Percentiles rank a stretch among this genome's conserved stretches.
Evolutionary conservation across 1,139 yeast genomes (phyloP).

Genomic region (Keqinozyma sinolaborantium): DNA sequence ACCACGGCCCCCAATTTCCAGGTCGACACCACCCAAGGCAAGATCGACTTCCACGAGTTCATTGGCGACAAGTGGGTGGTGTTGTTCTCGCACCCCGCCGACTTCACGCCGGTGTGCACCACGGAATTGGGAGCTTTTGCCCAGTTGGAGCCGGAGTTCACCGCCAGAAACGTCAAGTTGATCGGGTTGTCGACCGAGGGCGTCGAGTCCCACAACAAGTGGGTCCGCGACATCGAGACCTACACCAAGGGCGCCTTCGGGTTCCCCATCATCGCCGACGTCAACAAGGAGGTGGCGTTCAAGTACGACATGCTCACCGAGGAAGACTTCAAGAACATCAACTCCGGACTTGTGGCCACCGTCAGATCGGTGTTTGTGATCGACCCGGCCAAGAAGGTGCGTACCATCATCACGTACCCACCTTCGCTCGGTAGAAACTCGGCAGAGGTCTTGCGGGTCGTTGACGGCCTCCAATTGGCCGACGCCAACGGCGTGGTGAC

Average conservation of each 20-base stretch:
- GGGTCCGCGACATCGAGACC: conserved; percentile 84
- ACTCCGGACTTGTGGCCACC: conserved; percentile 60
- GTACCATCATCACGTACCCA: conserved; percentile 75
- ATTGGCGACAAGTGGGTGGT: conserved; percentile 76
- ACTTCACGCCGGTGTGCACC: conserved; percentile 87
- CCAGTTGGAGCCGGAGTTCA: conserved; percentile 75
- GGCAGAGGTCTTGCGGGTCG: conserved; percentile 78
- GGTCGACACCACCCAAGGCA: conserved; percentile 72
- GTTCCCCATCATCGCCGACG: conserved; percentile 83
- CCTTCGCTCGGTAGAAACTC: conserved; percentile 88
- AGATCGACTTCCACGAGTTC: conserved; percentile 72
- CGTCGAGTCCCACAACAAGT: conserved; percentile 64
- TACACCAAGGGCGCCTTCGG: conserved; percentile 61
- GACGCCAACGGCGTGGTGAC: conserved; percentile 73
- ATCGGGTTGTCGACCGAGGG: conserved; percentile 78
- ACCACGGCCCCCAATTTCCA: conserved; percentile 78
- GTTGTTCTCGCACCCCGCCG: conserved; percentile 84
- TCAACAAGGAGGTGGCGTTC: conserved; percentile 63
- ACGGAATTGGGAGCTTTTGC: conserved; percentile 89
- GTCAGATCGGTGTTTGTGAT: conserved; percentile 81
- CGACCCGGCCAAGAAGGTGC: conserved; percentile 72
- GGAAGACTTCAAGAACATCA: conserved; percentile 59
- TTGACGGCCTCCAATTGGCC: conserved; percentile 76
- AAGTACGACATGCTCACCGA: conserved; percentile 65
- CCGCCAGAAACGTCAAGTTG: conserved; percentile 71